Evolutionary conservation across 164 flowering plant species (phyloP).

Genomic region (Kingdonia uniflora): DNA sequence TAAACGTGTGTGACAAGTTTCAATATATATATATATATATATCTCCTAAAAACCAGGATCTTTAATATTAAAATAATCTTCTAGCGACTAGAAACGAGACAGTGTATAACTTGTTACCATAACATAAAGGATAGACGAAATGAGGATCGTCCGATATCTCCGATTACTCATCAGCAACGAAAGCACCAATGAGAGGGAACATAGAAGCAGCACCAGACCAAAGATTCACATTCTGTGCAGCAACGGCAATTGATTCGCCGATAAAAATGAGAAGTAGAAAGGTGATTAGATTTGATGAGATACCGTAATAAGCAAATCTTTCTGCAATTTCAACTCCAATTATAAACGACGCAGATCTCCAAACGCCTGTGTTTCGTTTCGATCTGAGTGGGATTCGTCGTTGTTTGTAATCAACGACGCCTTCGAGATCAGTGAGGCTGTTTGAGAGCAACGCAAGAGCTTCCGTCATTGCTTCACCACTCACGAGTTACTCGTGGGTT

Average conservation of each 20-base stretch:
- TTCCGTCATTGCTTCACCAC: too few species aligned
- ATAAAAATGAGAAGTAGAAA: slow-evolving; percentile 26
- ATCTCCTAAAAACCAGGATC: neutral
- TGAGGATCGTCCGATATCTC: slow-evolving; percentile 19
- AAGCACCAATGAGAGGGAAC: slow-evolving; percentile 20
- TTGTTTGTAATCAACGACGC: too few species aligned
- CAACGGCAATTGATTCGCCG: slow-evolving; percentile 18
- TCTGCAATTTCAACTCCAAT: slow-evolving; percentile 37
- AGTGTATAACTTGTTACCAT: slow-evolving; percentile 17
- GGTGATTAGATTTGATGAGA: slow-evolving; percentile 27
- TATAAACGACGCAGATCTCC: slow-evolving; percentile 41
- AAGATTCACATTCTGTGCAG: slow-evolving; percentile 20
- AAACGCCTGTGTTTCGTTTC: slow-evolving; percentile 15
- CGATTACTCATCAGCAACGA: slow-evolving; percentile 24
- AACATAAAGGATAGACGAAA: slow-evolving; percentile 21
- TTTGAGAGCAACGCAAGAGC: too few species aligned
- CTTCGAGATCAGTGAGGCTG: slow-evolving; percentile 12
- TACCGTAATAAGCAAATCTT: slow-evolving; percentile 36
- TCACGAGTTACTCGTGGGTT: too few species aligned
- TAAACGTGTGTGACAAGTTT: neutral
- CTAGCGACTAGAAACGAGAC: too few species aligned
- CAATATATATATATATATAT: neutral
- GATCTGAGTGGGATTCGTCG: too few species aligned
- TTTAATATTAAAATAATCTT: too few species aligned
- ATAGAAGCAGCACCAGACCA: slow-evolving; percentile 19